Evolutionary conservation across 805 yeast genomes (phyloP).

Genomic region (Kluyveromyces starmeri): DNA sequence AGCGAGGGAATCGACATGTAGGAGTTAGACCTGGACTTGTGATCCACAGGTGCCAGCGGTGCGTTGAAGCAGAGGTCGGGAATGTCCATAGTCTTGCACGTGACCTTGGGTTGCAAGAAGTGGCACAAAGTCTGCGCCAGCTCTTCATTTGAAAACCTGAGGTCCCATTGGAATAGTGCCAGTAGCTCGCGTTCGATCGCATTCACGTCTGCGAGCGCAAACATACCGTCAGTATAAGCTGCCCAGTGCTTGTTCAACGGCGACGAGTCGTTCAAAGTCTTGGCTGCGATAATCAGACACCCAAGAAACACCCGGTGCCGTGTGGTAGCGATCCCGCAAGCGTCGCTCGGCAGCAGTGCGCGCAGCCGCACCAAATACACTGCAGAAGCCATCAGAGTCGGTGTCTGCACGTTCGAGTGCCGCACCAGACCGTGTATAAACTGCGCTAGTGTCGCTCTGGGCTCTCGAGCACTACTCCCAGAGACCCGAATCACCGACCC

Average conservation of each 20-base stretch:
- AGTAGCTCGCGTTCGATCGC: slow-evolving; percentile 86
- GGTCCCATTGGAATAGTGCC: slow-evolving; percentile 76
- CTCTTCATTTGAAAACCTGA: slow-evolving; percentile 62
- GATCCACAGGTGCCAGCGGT: slow-evolving; percentile 14
- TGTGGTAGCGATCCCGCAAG: slow-evolving; percentile 87
- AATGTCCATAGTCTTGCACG: slow-evolving; percentile 17
- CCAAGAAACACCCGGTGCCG: slow-evolving; percentile 90
- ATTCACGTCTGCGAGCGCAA: slow-evolving; percentile 71
- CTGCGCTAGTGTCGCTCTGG: slow-evolving; percentile 38
- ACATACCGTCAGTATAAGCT: slow-evolving; percentile 77
- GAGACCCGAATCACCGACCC: slow-evolving; percentile 21
- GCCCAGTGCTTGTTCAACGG: slow-evolving; percentile 98
- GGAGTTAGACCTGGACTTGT: slow-evolving; percentile 26
- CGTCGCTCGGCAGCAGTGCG: slow-evolving; percentile 71
- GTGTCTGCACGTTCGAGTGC: slow-evolving; percentile 87
- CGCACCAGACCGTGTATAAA: slow-evolving; percentile 69
- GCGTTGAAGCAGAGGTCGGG: slow-evolving; percentile 16
- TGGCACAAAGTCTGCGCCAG: slow-evolving; percentile 61
- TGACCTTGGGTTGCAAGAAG: too few relatives aligned
- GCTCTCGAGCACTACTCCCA: slow-evolving; percentile 13
- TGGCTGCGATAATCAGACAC: slow-evolving; percentile 83
- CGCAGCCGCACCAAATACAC: slow-evolving; percentile 76
- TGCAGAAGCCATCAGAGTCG: slow-evolving; percentile 88
- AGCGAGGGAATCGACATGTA: slow-evolving; percentile 33
- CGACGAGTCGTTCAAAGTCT: slow-evolving; percentile 83